These are phyloP conservation scores for Begonia loranthoides DNA, from an alignment of 306 rosid genomes.

Conservation along the genomic window DNA sequence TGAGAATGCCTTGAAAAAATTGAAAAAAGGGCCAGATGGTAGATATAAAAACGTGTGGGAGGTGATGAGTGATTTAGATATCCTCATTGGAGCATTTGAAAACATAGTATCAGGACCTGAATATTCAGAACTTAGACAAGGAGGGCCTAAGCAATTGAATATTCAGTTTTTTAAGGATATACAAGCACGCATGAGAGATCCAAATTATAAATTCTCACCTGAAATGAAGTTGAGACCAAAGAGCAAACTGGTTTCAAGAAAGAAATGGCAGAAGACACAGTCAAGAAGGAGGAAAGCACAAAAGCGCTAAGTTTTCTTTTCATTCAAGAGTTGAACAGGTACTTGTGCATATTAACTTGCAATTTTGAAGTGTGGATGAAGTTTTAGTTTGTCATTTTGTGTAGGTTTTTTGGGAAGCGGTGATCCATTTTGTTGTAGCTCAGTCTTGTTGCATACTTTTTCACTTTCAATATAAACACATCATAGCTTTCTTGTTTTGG, in stretches of 20 bases:
- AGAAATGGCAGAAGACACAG: conserved; percentile 73
- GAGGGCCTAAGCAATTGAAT: conserved; percentile 58
- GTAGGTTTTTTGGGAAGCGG: too few species aligned
- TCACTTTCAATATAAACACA: too few species aligned
- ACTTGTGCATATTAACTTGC: neutral
- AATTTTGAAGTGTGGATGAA: too few species aligned
- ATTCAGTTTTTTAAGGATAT: conserved; percentile 73
- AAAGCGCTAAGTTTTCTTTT: conserved; percentile 18
- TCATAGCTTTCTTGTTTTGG: too few species aligned
- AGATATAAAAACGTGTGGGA: conserved; percentile 69
- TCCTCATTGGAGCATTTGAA: conserved; percentile 75
- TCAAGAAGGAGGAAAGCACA: conserved; percentile 70
- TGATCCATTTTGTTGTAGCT: too few species aligned
- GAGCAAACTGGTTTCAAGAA: conserved; percentile 54
- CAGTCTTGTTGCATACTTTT: too few species aligned
- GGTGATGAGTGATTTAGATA: conserved; percentile 73
- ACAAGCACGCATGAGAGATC: conserved; percentile 77
- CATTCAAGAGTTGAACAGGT: neutral
- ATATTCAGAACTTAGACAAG: conserved; percentile 64
- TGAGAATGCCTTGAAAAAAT: conserved; percentile 66
- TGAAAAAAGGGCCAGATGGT: conserved; percentile 85
- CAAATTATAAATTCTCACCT: conserved; percentile 60
- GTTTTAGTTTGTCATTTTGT: neutral
- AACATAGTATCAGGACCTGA: conserved; percentile 79
- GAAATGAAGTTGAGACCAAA: conserved; percentile 74